phyloP scores from a whole-genome alignment of 805 yeast species.

The Suhomyces prunicola region DNA sequence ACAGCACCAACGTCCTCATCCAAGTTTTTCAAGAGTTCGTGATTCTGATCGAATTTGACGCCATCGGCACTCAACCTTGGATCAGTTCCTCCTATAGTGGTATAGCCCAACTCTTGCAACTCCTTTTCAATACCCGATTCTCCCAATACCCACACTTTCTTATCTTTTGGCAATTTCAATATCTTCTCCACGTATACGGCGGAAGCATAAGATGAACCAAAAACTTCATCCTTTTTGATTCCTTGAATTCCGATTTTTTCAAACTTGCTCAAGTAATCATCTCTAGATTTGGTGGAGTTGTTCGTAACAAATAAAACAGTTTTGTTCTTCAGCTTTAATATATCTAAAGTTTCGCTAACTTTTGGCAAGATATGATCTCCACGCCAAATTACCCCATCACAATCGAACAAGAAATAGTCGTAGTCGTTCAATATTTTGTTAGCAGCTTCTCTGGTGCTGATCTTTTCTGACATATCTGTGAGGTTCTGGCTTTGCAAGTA shows the following conservation, averaged over 20 bases:
- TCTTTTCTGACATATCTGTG: slow-evolving; percentile 44
- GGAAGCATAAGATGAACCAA: slow-evolving; percentile 89
- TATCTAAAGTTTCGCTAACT: slow-evolving; percentile 68
- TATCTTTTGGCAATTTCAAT: slow-evolving; percentile 64
- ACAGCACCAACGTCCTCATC: slow-evolving; percentile 84
- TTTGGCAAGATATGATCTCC: slow-evolving; percentile 80
- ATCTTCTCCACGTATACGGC: slow-evolving; percentile 82
- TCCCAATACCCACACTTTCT: slow-evolving; percentile 88
- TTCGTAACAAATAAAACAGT: slow-evolving; percentile 87
- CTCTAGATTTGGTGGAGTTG: slow-evolving; percentile 88
- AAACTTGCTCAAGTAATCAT: slow-evolving; percentile 73
- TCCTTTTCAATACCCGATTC: slow-evolving; percentile 85
- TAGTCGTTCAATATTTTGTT: slow-evolving; percentile 56
- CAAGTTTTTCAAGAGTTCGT: slow-evolving; percentile 50
- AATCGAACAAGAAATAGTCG: slow-evolving; percentile 90
- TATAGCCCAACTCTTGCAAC: slow-evolving; percentile 68
- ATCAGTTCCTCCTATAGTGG: slow-evolving; percentile 81
- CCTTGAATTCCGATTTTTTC: slow-evolving; percentile 51
- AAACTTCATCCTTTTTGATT: slow-evolving; percentile 62
- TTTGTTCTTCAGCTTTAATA: slow-evolving; percentile 56
- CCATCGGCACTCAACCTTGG: slow-evolving; percentile 46
- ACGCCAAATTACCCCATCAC: slow-evolving; percentile 97
- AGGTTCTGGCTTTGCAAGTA: neutral
- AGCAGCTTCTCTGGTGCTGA: slow-evolving; percentile 47
- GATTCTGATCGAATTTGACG: slow-evolving; percentile 53